Conservation (phyloP, 176 grass and related monocot genomes). For the Eragrostis curvula region DNA sequence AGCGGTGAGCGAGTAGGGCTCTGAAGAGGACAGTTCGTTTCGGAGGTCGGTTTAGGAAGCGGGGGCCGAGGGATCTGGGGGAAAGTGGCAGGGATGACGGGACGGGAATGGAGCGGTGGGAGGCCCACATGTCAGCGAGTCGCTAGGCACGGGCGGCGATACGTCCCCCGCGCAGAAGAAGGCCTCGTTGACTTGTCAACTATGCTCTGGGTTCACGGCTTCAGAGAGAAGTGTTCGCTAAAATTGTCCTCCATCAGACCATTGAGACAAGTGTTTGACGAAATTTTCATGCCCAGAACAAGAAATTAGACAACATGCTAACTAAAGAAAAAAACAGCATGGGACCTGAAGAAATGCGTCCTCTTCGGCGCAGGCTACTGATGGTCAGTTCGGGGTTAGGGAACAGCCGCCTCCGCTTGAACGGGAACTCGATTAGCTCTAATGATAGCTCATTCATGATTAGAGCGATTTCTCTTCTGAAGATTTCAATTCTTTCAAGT, state of each 20-base stretch:
- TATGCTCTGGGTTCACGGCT: background rate
- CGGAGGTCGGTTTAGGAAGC: background rate
- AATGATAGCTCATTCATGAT: too few species aligned
- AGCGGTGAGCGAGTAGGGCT: background rate
- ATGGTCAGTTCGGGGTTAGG: too few species aligned
- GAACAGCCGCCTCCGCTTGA: too few species aligned
- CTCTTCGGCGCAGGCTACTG: too few species aligned
- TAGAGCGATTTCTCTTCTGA: too few species aligned
- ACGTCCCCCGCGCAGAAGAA: background rate
- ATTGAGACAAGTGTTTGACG: background rate
- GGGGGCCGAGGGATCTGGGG: conserved; percentile 5
- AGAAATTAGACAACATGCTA: too few species aligned
- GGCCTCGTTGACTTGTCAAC: background rate
- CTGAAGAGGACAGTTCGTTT: background rate
- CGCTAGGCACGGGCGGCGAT: background rate
- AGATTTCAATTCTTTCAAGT: too few species aligned
- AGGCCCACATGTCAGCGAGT: background rate
- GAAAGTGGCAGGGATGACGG: background rate
- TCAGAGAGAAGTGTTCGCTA: too few species aligned
- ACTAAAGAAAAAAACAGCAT: too few species aligned
- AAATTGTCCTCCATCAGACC: background rate
- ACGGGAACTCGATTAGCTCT: too few species aligned
- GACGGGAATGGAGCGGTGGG: background rate
- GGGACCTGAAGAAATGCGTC: too few species aligned
- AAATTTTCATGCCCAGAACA: background rate